Conservation (phyloP, 179 eudicot species). For the Heliamphora pulchella region DNA sequence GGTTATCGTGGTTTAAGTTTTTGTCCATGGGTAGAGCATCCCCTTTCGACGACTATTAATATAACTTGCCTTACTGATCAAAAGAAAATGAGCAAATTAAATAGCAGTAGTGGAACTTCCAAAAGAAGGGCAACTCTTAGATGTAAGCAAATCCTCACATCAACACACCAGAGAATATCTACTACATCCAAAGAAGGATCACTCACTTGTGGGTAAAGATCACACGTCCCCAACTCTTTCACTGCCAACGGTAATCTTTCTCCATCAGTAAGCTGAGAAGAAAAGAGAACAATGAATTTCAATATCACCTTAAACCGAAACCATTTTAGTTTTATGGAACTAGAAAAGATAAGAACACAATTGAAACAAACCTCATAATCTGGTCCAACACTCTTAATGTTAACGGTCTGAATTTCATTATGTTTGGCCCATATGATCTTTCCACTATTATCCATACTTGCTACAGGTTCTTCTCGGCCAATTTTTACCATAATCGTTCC, state of each 20-base stretch:
- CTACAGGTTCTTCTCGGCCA: slow-evolving; percentile 91
- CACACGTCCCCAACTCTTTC: slow-evolving; percentile 95
- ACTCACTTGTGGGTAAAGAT: slow-evolving; percentile 97
- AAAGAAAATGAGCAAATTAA: too few species aligned
- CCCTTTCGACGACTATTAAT: not conserved
- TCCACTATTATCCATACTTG: slow-evolving; percentile 95
- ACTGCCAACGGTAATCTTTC: slow-evolving; percentile 89
- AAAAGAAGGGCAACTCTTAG: not conserved
- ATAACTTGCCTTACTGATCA: not conserved
- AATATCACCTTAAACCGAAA: slow-evolving; percentile 2
- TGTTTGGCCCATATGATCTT: slow-evolving; percentile 97
- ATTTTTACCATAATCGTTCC: slow-evolving; percentile 93
- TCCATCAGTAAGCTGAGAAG: slow-evolving; percentile 77
- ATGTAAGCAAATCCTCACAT: not conserved
- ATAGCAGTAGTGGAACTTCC: slow-evolving; percentile 4
- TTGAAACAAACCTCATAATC: slow-evolving; percentile 64
- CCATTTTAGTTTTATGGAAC: not conserved
- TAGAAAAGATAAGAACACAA: slow-evolving; percentile 1
- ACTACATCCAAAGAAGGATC: slow-evolving; percentile 2
- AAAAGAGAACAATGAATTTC: slow-evolving; percentile 7
- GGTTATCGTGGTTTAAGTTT: not conserved
- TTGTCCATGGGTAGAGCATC: not conserved
- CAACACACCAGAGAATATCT: not conserved
- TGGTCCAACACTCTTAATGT: slow-evolving; percentile 91
- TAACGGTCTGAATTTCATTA: slow-evolving; percentile 89